Conservation (phyloP, 176 grass and related monocot species). For the Oryza longistaminata region DNA sequence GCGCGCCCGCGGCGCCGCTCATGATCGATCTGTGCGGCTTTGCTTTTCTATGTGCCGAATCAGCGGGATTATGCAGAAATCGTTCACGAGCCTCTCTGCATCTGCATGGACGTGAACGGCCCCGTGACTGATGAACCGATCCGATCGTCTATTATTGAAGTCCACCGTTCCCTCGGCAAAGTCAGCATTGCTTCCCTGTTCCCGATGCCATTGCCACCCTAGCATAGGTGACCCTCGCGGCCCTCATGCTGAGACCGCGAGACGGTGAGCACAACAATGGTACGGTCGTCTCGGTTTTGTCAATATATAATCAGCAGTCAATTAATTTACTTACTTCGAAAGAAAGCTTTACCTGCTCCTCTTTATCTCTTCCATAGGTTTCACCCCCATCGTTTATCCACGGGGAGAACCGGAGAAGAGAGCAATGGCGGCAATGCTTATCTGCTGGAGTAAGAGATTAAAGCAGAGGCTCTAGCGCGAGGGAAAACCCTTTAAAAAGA, state of each 20-base stretch:
- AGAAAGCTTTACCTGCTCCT: neutral
- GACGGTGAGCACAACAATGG: neutral
- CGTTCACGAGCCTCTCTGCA: neutral
- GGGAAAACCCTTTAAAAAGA: neutral
- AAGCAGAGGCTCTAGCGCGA: neutral
- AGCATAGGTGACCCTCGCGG: neutral
- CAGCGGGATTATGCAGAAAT: conserved; percentile 38
- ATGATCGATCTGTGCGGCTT: neutral
- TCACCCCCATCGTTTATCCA: neutral
- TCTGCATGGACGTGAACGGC: neutral
- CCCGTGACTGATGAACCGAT: neutral
- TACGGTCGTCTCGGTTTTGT: neutral
- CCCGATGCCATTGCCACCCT: conserved; percentile 10
- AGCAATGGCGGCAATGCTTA: neutral
- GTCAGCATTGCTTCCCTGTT: conserved; percentile 34
- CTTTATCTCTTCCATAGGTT: neutral
- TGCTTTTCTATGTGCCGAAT: conserved; percentile 32
- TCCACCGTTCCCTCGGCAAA: neutral
- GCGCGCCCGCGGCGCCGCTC: conserved; percentile 19
- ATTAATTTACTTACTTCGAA: neutral
- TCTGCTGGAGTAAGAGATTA: conserved; percentile 11
- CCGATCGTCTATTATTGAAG: conserved; percentile 24
- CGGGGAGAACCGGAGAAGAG: neutral
- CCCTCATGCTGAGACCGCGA: conserved; percentile 18
- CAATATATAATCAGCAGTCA: neutral